Evolutionary conservation across 23 red algal genomes (phyloP).

Genomic region (Gracilaria gracilis): DNA sequence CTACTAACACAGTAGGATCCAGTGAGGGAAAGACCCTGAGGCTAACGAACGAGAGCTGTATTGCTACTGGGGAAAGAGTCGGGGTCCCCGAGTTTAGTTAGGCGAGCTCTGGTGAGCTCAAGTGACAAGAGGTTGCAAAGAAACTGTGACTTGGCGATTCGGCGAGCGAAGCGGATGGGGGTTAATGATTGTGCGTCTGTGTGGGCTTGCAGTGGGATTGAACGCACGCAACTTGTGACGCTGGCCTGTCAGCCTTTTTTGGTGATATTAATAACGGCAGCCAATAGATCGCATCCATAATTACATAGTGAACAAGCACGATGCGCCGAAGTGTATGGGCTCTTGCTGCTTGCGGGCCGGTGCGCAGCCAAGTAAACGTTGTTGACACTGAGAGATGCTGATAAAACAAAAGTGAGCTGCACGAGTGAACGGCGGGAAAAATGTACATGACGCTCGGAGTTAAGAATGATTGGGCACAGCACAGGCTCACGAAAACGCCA

Average conservation of each 20-base stretch:
- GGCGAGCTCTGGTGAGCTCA: slow-evolving; percentile 2
- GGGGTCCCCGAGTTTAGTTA: neutral
- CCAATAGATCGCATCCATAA: slow-evolving; percentile 12
- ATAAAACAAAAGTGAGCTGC: neutral
- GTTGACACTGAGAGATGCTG: neutral
- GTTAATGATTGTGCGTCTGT: too few species aligned
- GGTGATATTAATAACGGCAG: neutral
- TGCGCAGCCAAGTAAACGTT: neutral
- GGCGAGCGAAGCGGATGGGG: neutral
- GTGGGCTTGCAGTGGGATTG: neutral
- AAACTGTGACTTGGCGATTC: neutral
- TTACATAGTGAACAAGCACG: neutral
- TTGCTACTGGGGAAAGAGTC: neutral
- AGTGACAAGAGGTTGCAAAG: neutral
- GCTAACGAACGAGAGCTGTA: too few species aligned
- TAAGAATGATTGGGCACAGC: neutral
- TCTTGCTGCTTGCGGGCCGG: too few species aligned
- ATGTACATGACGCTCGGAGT: neutral
- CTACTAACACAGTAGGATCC: too few species aligned
- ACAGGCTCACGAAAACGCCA: neutral
- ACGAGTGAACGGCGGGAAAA: neutral
- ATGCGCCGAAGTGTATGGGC: too few species aligned
- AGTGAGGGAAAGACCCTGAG: too few species aligned
- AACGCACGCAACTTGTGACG: neutral
- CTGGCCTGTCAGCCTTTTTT: neutral